A percentile compares a stretch with the other conserved stretches of the same genome.
Conservation (phyloP, 2,329 filamentous ascomycete species). For the Cladosporium sp. region DNA sequence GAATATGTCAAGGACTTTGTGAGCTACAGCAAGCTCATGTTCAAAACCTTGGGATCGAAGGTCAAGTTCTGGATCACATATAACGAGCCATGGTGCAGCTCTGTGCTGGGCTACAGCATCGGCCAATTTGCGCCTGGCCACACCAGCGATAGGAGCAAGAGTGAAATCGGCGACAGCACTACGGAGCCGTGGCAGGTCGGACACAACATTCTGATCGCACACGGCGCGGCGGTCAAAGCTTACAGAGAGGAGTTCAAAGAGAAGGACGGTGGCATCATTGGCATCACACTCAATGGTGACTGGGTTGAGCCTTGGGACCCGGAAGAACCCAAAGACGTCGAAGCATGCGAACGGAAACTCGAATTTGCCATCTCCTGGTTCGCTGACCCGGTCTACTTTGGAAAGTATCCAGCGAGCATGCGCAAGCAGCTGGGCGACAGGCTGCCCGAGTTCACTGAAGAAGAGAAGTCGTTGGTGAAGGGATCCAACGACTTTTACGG, state of each 20-base stretch:
- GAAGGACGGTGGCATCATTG: constrained; percentile 69
- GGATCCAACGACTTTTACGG: constrained; percentile 93
- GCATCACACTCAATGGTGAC: constrained; percentile 78
- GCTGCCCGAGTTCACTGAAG: constrained; percentile 68
- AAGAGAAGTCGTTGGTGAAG: constrained; percentile 69
- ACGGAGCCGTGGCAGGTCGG: constrained; percentile 80
- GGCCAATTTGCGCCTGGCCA: constrained; percentile 80
- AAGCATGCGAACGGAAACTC: constrained; percentile 74
- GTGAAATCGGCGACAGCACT: constrained; percentile 65
- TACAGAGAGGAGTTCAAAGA: constrained; percentile 80
- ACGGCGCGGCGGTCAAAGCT: constrained; percentile 74
- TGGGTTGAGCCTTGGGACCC: constrained; percentile 75
- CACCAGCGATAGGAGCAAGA: constrained; percentile 70
- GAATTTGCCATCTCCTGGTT: constrained; percentile 89
- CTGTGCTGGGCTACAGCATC: constrained; percentile 73
- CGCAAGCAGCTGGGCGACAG: constrained; percentile 72
- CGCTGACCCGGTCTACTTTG: constrained; percentile 80
- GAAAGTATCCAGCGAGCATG: constrained; percentile 81
- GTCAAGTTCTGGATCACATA: constrained; percentile 68
- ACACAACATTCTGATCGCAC: constrained; percentile 75
- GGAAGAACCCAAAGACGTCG: constrained; percentile 67
- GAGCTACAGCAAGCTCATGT: constrained; percentile 72
- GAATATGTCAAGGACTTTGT: constrained; percentile 82
- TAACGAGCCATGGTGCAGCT: constrained; percentile 76
- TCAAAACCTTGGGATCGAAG: constrained; percentile 65